Evolutionary conservation across 768 basidiomycete species (phyloP), one percentile per base, ranked within the genome.

Genomic region (Collybia sordida): DNA sequence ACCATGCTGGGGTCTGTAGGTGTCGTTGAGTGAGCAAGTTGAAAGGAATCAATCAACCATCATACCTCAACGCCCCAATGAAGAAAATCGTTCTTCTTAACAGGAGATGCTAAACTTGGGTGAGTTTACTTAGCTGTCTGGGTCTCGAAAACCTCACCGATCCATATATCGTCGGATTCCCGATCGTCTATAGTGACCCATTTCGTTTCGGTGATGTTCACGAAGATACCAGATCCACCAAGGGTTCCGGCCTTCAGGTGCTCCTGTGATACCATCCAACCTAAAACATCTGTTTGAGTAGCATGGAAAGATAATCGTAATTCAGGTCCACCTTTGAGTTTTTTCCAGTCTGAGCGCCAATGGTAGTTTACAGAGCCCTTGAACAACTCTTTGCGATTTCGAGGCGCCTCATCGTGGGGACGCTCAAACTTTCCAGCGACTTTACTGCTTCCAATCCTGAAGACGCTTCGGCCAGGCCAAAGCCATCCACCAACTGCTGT

Each of bases 381-480:
- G 18, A 47, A 43, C 22, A 36, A 34, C 18, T 45, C 53, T 14
- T 50, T 3, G 7, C 49, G 49, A 27, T 54, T 54, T 5, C 45
- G 15, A 6, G 53, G 49, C 11, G 53, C 53, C 18, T 46, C 18
- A 9, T 49, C 35, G 6, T 49, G 49, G 23, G 53, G 35, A 14
- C 18, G 19, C 5, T 6, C 21, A 31, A 45, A 54, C 23, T 54
- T 54, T 4, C 22, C n/a, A 7, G 53, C 49, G 24, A 54, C 50
- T 18, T 39, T 40, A 9, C 37, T 51, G 40, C 50, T 51, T 14
- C 50, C 50, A 37, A 51, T 31, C 14, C 50, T 43, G 50, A 51
- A 51, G 31, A 51, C 45, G 25, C 43, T 45, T 17, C 50, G 50
- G 3, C 50, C 50, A 28, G 50, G 50, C 50, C 50, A 51, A 19